Evolutionary conservation across 345 rosid species (phyloP).

Genomic region (Gossypium ekmanianum): DNA sequence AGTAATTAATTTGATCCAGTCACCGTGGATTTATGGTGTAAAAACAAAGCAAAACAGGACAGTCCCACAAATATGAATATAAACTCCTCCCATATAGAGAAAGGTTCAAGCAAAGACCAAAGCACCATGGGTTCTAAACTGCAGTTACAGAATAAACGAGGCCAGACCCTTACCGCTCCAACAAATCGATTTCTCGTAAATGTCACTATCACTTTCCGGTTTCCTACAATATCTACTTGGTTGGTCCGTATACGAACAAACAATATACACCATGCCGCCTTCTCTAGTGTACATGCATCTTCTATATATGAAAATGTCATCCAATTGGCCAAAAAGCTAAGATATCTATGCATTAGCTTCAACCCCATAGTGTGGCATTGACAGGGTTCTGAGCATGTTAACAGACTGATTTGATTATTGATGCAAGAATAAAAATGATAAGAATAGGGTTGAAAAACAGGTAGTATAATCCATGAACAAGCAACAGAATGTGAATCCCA

Average conservation of each 20-base stretch:
- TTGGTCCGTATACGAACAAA: not conserved
- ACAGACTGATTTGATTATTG: not conserved
- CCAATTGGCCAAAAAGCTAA: not conserved
- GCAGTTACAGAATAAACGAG: too few species aligned
- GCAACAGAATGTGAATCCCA: too few species aligned
- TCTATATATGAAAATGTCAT: not conserved
- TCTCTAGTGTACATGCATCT: not conserved
- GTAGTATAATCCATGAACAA: too few species aligned
- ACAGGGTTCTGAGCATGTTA: not conserved
- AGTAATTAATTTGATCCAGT: too few species aligned
- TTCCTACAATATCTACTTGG: not conserved
- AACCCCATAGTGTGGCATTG: not conserved
- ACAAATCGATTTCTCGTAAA: not conserved
- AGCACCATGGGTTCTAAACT: too few species aligned
- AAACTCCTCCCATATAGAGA: too few species aligned
- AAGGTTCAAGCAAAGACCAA: too few species aligned
- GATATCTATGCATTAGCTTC: not conserved
- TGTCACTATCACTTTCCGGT: not conserved
- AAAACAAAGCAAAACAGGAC: too few species aligned
- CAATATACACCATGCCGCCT: not conserved
- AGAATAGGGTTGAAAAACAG: too few species aligned
- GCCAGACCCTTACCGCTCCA: too few species aligned
- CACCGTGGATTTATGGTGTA: too few species aligned
- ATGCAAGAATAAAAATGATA: not conserved
- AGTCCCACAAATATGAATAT: too few species aligned